Evolutionary conservation across 1,284 basidiomycete genomes (phyloP), one percentile per base, ranked within the genome.

Genomic region (Microbotryum saponariae): DNA sequence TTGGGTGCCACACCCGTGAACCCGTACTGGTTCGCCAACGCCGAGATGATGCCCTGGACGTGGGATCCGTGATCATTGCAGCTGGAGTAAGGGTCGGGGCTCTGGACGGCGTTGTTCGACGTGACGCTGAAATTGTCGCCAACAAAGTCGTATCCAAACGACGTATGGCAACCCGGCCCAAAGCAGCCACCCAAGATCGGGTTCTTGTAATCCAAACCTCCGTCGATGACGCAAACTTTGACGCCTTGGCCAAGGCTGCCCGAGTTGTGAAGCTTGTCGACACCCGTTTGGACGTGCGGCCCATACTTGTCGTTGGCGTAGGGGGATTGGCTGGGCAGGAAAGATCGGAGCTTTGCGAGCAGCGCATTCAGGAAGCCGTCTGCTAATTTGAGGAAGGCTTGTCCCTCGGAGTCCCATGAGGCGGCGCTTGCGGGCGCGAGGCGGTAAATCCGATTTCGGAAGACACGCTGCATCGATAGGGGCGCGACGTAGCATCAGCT

Each of bases 171-270:
- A n/a, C 82, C 82, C 2, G 80, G 74, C 8, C 84, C 85, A 65
- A 85, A 81, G 37, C 79, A 83, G 16, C 81, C 83, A 45, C 83
- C 86, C 58, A 88, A 82, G 20, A 77, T 75, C 9, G 83, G 83
- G 33, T 66, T 64, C 18, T 50, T 62, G 54, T 66, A 68, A 47
- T 68, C 67, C 59, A 81, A 76, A 29, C 75, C 75, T 42, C 29
- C 37, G 20, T 54, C 48, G 23, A 50, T 23, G 27, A 72, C 73
- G 48, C 23, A 23, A 8, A 57, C 64, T 56, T 63, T 66, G 56
- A 64, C 47, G 12, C 67, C 67, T 18, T 47, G 42, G 23, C 67
- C 67, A 23, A 69, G 57, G 23, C 33, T 29, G 6, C 67, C 67
- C 8, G 49, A n/a, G 37, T 59, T 64, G 55, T 80, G 80, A 58